Evolutionary conservation across 2,329 filamentous ascomycete genomes (phyloP), one percentile per base, ranked within the genome.

Genomic region (Biscogniauxia marginata): DNA sequence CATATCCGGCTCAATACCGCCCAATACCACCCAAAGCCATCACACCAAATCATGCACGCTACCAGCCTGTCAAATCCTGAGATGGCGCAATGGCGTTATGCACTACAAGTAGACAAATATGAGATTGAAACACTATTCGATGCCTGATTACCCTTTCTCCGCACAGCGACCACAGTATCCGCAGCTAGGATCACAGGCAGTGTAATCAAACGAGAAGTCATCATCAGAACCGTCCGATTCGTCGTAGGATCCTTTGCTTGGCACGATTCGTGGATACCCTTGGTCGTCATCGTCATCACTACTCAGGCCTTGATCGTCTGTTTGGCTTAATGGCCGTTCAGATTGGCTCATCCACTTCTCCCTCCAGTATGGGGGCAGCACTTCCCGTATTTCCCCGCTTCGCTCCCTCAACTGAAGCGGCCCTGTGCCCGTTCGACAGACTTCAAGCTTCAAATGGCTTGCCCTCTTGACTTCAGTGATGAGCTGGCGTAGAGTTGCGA

Each of bases 131-230:
- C 47, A 46, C 25, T 48, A 52, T 22, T 52, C 34, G 44, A 58
- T 53, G 45, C 46, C 21, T 48, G 21, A 48, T 46, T 30, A 48
- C 24, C 19, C 5, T 23, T 18, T 25, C 50, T 39, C 57, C 11
- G 24, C 54, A 61, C 65, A 67, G 19, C 49, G 59, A 45, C 64
- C 62, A 53, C 64, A 65, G 52, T 67, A 66, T 24, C 62, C 63
- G 53, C 64, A 67, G 1, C 34, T 46, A 2, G 34, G 16, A 49
- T 55, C 53, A 49, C 65, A 67, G 4, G 60, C 57, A 46, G 59
- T 63, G 51, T 59, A 67, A 49, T 66, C 63, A 49, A 64, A 46
- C 11, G 48, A 47, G 49, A 56, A 53, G 20, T 54, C 49, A 52
- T 59, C 53, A 43, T 57, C 56, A 21, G 53, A 59, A 46, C 58